phyloP scores from a whole-genome alignment of 108 stramenopile genomes.

The Aurantiochytrium sp. region DNA sequence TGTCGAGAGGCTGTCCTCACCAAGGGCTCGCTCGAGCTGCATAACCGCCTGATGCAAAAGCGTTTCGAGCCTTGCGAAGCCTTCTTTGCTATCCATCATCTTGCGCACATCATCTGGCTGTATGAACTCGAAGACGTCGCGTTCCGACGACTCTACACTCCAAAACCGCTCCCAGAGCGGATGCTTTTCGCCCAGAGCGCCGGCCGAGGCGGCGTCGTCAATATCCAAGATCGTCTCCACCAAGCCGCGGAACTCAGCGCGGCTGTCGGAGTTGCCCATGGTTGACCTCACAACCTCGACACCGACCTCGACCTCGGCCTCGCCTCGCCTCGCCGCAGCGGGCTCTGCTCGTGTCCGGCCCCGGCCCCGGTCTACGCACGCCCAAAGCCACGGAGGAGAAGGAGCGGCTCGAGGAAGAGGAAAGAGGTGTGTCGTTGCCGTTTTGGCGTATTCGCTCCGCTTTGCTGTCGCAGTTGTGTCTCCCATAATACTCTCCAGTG shows the following conservation, averaged over 20 bases:
- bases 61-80: background rate
- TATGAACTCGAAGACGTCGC: background rate
- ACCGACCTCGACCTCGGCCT: background rate
- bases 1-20: background rate
- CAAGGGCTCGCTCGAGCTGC: background rate
- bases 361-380: too few species aligned
- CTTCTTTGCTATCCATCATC: background rate
- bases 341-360: too few species aligned
- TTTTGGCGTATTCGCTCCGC: too few species aligned
- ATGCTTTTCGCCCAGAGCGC: background rate
- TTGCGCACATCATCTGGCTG: background rate
- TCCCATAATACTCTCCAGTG: too few species aligned
- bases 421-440: too few species aligned
- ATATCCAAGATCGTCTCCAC: background rate
- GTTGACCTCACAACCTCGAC: background rate
- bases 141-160: background rate
- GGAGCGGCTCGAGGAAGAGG: too few species aligned
- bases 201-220: background rate
- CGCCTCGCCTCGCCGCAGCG: background rate
- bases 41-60: background rate
- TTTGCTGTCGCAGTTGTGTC: too few species aligned
- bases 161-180: background rate
- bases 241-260: background rate
- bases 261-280: constrained; percentile 4
- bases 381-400: too few species aligned